Base-by-base conservation (phyloP, 257 asterid genomes). In the Solanum etuberosum region DNA sequence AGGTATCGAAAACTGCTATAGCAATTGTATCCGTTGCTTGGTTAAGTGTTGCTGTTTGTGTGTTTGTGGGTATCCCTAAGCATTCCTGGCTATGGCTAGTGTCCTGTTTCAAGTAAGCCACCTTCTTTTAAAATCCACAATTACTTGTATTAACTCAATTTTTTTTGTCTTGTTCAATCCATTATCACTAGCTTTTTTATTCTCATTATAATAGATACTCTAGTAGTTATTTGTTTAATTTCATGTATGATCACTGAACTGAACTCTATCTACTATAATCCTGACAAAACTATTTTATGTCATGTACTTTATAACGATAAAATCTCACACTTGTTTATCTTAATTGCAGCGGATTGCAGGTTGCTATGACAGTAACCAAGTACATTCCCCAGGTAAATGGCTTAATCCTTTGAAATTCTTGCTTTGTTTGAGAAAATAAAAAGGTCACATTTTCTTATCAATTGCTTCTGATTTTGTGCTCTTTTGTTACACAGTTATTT, bases 41-140 rank as follows among this genome's bases (percentile, higher is more conserved):
- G 98, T 88, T 94, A 83, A 31, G 91, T 85, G 95, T 91, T 73
- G 96, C 98, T 54, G 87, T 94, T 88, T 95, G 99, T 89, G 93
- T 91, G 23, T 94, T 89, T 73, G 27, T 94, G 61, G 93, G 96
- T 74, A 63, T 97, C 87, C 98, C 97, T 67, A 92, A 78, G 35
- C 97, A 94, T 88, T 93, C 94, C 87, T 97, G 99, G 99, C 91
- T 94, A 88, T 97, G 98, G 98, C 93, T 97, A 80, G 86, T 94
- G 16, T 94, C 98, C 14, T 91, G 95, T 94, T 97, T 97, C 95
- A 97, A 90, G 99, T 97, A 93, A 94, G 98, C 76, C 65, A 80
- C 83, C 73, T 54, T 81, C 67, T 63, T 85, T 77, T 54, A 31
- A 31, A 59, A 84, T 37, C 25, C 63, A 4, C 25, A 38, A 65